Evolutionary conservation across 306 rosid genomes (phyloP).

Genomic region (Corylus heterophylla): DNA sequence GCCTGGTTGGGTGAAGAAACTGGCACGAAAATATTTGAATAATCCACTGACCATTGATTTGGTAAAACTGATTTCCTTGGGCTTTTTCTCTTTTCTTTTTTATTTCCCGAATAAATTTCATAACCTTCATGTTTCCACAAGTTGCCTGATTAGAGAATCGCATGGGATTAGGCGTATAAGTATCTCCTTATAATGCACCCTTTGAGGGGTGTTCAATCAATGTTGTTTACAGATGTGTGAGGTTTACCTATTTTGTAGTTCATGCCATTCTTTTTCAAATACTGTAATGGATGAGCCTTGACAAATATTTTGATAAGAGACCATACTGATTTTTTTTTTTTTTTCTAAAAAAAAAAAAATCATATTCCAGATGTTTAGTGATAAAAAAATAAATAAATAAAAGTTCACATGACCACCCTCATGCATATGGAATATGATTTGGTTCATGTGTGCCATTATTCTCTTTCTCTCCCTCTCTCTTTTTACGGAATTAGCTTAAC

Average conservation of each 20-base stretch:
- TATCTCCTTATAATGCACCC: background rate
- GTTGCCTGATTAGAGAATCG: background rate
- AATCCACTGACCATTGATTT: conserved; percentile 92
- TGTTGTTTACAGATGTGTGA: background rate
- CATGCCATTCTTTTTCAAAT: background rate
- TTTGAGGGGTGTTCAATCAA: background rate
- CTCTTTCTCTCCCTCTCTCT: background rate
- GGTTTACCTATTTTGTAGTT: background rate
- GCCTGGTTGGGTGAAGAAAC: conserved; percentile 92
- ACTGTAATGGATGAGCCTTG: background rate
- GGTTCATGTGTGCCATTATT: background rate
- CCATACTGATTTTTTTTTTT: background rate
- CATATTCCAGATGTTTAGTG: background rate
- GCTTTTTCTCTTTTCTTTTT: background rate
- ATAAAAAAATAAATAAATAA: background rate
- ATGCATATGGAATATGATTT: background rate
- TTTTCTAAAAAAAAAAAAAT: too few species aligned
- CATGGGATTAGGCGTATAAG: background rate
- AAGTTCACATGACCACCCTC: background rate
- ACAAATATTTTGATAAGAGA: background rate
- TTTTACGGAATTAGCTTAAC: background rate
- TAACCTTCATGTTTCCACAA: background rate
- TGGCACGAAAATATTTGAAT: conserved; percentile 80
- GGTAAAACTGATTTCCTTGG: conserved; percentile 48
- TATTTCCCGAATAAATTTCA: background rate